These are phyloP conservation scores for Psilocybe mexicana DNA, from an alignment of 1,284 basidiomycete species.

Conservation along the genomic window DNA sequence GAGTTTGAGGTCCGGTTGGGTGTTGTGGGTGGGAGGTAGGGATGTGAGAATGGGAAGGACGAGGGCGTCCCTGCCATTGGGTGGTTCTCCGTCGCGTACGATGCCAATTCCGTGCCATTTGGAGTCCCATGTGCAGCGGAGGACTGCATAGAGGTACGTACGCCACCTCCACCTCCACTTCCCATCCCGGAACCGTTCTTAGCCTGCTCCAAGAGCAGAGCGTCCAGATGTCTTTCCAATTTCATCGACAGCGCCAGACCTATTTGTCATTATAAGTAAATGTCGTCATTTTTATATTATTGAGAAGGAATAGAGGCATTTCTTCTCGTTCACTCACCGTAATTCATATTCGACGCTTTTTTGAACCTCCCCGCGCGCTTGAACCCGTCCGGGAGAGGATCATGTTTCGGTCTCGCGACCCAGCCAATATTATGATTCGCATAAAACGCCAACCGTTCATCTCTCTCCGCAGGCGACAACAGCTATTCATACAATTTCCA, in stretches of 20 bases:
- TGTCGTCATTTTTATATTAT: neutral
- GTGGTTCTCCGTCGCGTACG: slow-evolving; percentile 40
- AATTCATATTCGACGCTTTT: slow-evolving; percentile 89
- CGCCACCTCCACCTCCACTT: slow-evolving; percentile 6
- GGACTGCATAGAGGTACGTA: slow-evolving; percentile 14
- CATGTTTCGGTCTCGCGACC: slow-evolving; percentile 73
- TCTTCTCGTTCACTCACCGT: slow-evolving; percentile 42
- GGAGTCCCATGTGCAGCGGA: slow-evolving; percentile 6
- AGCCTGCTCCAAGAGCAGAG: slow-evolving; percentile 40
- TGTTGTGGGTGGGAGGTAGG: neutral
- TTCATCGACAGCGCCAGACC: slow-evolving; percentile 39
- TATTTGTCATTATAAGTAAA: neutral
- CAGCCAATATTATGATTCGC: slow-evolving; percentile 81
- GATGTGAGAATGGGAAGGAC: neutral
- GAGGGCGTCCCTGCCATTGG: too few relatives aligned
- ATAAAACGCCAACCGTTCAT: slow-evolving; percentile 74
- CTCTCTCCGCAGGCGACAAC: slow-evolving; percentile 60
- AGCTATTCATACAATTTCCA: slow-evolving; percentile 23
- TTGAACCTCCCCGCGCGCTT: slow-evolving; percentile 82
- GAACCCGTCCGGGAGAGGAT: slow-evolving; percentile 48
- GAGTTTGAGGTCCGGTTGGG: neutral
- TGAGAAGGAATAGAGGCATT: neutral
- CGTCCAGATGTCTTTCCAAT: slow-evolving; percentile 64
- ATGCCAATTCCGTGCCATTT: slow-evolving; percentile 6
- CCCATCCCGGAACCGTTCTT: neutral